phyloP scores from a whole-genome alignment of 2,329 filamentous ascomycete genomes.

The Xylaria sp. region DNA sequence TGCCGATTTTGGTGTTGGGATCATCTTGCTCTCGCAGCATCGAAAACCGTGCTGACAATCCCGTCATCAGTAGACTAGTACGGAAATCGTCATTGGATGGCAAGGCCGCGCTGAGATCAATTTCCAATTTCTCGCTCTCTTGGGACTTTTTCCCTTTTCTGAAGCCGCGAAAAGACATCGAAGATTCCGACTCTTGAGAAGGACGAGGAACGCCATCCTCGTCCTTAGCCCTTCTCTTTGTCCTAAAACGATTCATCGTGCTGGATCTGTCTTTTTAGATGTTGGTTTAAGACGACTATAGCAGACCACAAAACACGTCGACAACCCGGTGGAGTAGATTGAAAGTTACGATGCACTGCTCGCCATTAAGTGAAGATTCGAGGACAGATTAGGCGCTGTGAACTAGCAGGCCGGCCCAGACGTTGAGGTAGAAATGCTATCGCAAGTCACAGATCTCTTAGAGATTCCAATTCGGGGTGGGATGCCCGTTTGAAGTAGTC shows the following conservation, averaged over 20 bases:
- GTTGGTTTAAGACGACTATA: neutral
- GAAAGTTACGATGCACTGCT: slow-evolving; percentile 20
- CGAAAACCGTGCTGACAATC: slow-evolving; percentile 92
- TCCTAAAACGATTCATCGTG: slow-evolving; percentile 80
- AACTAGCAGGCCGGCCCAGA: slow-evolving; percentile 9
- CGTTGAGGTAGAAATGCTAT: slow-evolving; percentile 2
- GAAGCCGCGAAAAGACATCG: slow-evolving; percentile 65
- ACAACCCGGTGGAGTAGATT: slow-evolving; percentile 1
- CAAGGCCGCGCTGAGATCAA: slow-evolving; percentile 79
- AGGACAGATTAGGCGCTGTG: slow-evolving; percentile 3
- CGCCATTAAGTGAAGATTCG: slow-evolving; percentile 26
- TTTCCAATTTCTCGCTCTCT: slow-evolving; percentile 69
- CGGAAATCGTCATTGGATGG: slow-evolving; percentile 90
- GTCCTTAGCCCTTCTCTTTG: slow-evolving; percentile 75
- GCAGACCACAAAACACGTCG: slow-evolving; percentile 2
- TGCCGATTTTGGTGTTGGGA: slow-evolving; percentile 86
- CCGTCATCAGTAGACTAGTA: slow-evolving; percentile 95
- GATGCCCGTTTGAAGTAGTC: slow-evolving; percentile 18
- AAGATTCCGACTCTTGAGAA: slow-evolving; percentile 66
- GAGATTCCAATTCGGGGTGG: slow-evolving; percentile 13
- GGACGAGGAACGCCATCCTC: slow-evolving; percentile 61
- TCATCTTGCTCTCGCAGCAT: slow-evolving; percentile 97
- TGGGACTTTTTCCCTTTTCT: slow-evolving; percentile 64
- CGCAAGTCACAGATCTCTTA: slow-evolving; percentile 1
- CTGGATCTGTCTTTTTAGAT: neutral